These are phyloP conservation scores for Baudoinia panamericana DNA, from an alignment of 495 filamentous ascomycete genomes.

Conservation along the genomic window DNA sequence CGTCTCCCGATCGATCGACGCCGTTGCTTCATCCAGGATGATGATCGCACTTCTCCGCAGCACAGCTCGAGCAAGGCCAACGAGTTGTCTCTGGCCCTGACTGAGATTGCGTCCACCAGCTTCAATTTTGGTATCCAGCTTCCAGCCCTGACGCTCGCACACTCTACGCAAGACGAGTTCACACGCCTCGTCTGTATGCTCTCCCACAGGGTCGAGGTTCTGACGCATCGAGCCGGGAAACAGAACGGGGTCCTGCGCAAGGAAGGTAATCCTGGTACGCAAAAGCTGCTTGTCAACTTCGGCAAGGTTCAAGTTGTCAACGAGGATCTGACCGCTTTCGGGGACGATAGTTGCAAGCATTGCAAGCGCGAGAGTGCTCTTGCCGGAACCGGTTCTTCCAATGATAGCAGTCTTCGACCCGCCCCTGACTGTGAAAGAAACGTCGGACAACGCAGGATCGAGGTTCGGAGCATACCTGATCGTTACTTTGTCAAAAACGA, in stretches of 20 bases:
- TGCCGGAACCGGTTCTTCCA: slow-evolving; percentile 53
- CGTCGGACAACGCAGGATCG: slow-evolving; percentile 49
- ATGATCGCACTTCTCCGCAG: slow-evolving; percentile 45
- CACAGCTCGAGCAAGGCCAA: slow-evolving; percentile 46
- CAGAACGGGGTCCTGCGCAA: slow-evolving; percentile 52
- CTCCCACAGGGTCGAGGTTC: slow-evolving; percentile 40
- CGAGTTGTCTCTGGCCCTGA: slow-evolving; percentile 50
- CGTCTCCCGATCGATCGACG: slow-evolving; percentile 66
- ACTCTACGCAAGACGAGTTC: slow-evolving; percentile 38
- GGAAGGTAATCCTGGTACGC: slow-evolving; percentile 46
- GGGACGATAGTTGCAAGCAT: slow-evolving; percentile 46
- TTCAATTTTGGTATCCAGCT: slow-evolving; percentile 41
- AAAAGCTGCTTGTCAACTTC: slow-evolving; percentile 47
- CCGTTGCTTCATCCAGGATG: slow-evolving; percentile 73
- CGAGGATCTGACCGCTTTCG: slow-evolving; percentile 40
- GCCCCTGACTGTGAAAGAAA: slow-evolving; percentile 56
- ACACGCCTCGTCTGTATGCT: slow-evolving; percentile 38
- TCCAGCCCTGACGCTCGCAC: slow-evolving; percentile 40
- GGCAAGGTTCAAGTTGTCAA: slow-evolving; percentile 48
- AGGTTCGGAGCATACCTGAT: slow-evolving; percentile 65
- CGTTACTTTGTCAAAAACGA: slow-evolving; percentile 62
- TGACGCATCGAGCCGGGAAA: slow-evolving; percentile 47
- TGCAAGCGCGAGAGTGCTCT: slow-evolving; percentile 52
- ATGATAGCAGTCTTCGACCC: slow-evolving; percentile 55
- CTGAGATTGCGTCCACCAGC: slow-evolving; percentile 46